These are phyloP conservation scores for Trichophyton schoenleinii DNA, from an alignment of 2,329 filamentous ascomycete genomes.

Conservation along the genomic window DNA sequence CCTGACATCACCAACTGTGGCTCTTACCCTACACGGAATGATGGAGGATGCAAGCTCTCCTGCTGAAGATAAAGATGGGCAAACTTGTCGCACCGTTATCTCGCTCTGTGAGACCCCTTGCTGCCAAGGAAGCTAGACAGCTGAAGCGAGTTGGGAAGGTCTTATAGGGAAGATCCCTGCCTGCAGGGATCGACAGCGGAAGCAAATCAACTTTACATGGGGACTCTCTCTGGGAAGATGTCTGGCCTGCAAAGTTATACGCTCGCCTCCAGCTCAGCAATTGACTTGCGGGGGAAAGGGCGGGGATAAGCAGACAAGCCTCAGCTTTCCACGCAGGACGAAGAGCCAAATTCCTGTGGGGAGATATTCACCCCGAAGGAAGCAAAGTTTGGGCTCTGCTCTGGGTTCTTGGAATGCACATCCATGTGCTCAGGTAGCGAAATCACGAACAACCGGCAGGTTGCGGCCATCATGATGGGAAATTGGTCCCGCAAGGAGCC, in stretches of 20 bases:
- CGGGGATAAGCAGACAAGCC: not conserved
- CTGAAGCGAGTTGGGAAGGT: not conserved
- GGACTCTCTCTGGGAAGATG: not conserved
- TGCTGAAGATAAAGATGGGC: not conserved
- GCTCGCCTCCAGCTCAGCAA: not conserved
- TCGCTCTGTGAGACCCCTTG: not conserved
- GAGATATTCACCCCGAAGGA: not conserved
- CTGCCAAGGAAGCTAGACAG: not conserved
- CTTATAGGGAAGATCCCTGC: not conserved
- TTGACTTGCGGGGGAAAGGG: constrained; percentile 1
- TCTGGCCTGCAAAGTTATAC: not conserved
- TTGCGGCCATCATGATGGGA: not conserved
- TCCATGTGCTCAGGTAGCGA: not conserved
- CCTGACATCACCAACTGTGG: not conserved
- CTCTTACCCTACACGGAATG: not conserved
- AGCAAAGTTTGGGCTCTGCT: not conserved
- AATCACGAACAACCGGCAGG: not conserved
- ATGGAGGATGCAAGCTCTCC: not conserved
- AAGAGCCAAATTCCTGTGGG: not conserved
- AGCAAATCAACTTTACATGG: not conserved
- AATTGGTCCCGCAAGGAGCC: not conserved
- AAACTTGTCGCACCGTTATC: not conserved
- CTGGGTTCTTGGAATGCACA: not conserved
- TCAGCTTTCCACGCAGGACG: not conserved
- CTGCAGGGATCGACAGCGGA: not conserved